These are phyloP conservation scores for Sugiyamaella novakii DNA, from an alignment of 1,139 yeast species.

Conservation along the genomic window DNA sequence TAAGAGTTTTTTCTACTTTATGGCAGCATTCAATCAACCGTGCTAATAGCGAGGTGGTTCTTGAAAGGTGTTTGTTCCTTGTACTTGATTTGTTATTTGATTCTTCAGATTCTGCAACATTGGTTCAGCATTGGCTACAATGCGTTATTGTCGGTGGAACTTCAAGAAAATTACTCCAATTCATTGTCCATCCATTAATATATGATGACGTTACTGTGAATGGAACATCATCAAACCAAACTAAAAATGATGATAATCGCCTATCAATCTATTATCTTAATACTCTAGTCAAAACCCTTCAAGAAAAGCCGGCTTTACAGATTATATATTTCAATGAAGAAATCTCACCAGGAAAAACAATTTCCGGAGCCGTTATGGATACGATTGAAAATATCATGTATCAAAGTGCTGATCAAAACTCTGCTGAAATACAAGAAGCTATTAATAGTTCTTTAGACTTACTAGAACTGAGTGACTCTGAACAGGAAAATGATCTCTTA, in stretches of 20 bases:
- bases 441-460: slow-evolving; percentile 8
- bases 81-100: slow-evolving; percentile 60
- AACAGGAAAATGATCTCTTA: slow-evolving; percentile 20
- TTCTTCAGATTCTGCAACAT: slow-evolving; percentile 34
- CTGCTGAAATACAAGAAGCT: not conserved
- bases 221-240: not conserved
- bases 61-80: slow-evolving; percentile 67
- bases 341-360: not conserved
- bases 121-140: slow-evolving; percentile 61
- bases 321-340: slow-evolving; percentile 9
- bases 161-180: slow-evolving; percentile 59
- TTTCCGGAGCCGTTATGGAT: not conserved
- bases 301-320: slow-evolving; percentile 21
- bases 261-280: slow-evolving; percentile 23
- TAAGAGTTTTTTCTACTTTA: slow-evolving; percentile 42
- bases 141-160: slow-evolving; percentile 57
- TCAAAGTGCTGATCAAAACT: not conserved
- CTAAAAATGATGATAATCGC: slow-evolving; percentile 1
- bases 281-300: slow-evolving; percentile 24
- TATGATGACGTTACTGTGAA: slow-evolving; percentile 6
- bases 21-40: slow-evolving; percentile 50
- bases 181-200: slow-evolving; percentile 56
- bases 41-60: slow-evolving; percentile 47
- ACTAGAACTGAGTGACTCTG: slow-evolving; percentile 13
- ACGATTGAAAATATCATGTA: slow-evolving; percentile 6